Evolutionary conservation across 371 early-diverging fungal genomes (phyloP).

Genomic region (Chytridium lagenaria): DNA sequence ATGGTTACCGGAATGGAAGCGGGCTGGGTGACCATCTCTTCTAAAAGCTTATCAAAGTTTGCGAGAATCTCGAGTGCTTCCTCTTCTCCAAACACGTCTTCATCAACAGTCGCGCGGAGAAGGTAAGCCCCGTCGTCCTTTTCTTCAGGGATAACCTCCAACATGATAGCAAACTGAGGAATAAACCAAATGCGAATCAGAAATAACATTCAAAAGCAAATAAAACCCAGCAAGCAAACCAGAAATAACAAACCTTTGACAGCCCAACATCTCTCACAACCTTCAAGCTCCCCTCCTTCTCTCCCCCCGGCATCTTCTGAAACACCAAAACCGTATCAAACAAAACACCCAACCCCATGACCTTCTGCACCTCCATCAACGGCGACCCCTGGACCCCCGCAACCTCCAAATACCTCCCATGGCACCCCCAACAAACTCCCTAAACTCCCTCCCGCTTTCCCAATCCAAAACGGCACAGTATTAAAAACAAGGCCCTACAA

Average conservation of each 20-base stretch:
- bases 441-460: background rate
- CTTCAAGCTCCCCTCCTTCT: background rate
- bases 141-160: background rate
- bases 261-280: background rate
- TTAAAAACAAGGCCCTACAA: constrained; percentile 5
- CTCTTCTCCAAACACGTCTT: background rate
- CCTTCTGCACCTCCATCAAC: background rate
- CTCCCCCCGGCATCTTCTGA: background rate
- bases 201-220: background rate
- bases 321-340: constrained; percentile 3
- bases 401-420: background rate
- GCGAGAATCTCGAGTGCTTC: background rate
- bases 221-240: background rate
- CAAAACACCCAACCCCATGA: background rate
- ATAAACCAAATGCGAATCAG: no score
- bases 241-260: constrained; percentile 2
- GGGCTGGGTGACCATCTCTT: background rate
- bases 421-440: background rate
- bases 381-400: background rate
- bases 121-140: background rate
- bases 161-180: background rate
- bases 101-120: background rate
- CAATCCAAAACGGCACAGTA: background rate
- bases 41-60: background rate
- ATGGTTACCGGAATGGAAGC: background rate